Conservation (phyloP, 108 stramenopile genomes). For the Cyclostephanos invisitatus region DNA sequence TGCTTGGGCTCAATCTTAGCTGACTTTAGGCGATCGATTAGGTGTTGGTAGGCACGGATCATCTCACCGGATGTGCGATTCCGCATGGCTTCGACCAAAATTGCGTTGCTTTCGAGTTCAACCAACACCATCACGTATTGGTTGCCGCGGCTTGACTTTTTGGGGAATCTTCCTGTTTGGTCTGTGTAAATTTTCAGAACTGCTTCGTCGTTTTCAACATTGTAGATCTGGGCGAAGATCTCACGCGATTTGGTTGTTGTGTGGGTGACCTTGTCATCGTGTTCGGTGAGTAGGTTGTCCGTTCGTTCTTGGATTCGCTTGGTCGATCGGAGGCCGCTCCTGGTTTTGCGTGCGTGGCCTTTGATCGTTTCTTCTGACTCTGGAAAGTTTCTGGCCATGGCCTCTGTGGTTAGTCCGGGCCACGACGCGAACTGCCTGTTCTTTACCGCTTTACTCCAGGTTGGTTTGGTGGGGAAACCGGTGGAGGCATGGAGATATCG, state of each 20-base stretch:
- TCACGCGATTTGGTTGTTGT: background rate
- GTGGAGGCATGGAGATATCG: conserved; percentile 18
- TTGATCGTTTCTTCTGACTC: conserved; percentile 20
- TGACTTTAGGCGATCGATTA: background rate
- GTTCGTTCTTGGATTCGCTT: background rate
- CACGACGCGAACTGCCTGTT: conserved; percentile 14
- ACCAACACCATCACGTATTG: conserved; percentile 47
- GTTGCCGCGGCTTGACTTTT: conserved; percentile 35
- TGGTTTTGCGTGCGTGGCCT: conserved; percentile 10
- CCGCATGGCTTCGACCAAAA: conserved; percentile 35
- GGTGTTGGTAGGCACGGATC: conserved; percentile 4
- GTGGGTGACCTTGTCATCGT: background rate
- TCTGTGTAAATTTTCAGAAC: conserved; percentile 37
- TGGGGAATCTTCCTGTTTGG: conserved; percentile 48
- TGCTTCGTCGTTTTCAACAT: background rate
- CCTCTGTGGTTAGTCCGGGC: conserved; percentile 14
- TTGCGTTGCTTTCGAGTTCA: conserved; percentile 49
- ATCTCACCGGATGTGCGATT: conserved; percentile 1
- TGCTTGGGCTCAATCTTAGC: background rate
- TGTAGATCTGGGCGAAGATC: background rate
- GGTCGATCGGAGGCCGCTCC: conserved; percentile 16
- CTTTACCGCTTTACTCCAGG: conserved; percentile 16
- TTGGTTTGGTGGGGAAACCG: conserved; percentile 9
- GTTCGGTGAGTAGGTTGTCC: background rate
- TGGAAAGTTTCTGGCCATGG: conserved; percentile 13